These are phyloP conservation scores for Colletotrichum kahawae DNA, from an alignment of 2,329 filamentous ascomycete genomes.

Conservation along the genomic window DNA sequence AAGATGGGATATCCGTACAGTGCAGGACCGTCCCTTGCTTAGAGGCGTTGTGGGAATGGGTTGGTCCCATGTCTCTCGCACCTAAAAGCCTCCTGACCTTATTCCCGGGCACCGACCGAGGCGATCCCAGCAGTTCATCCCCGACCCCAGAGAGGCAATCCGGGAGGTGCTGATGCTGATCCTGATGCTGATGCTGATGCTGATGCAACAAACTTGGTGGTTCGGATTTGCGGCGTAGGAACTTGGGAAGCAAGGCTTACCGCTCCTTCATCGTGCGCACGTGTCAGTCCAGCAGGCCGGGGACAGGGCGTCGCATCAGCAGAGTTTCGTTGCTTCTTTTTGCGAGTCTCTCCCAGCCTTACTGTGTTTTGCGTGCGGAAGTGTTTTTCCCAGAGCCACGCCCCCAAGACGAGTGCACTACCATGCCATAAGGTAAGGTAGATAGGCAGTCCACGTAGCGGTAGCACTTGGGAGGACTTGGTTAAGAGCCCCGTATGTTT, in stretches of 20 bases:
- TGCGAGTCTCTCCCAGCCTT: neutral
- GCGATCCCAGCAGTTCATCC: constrained; percentile 8
- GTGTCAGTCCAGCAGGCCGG: neutral
- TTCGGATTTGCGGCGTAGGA: neutral
- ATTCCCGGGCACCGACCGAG: neutral
- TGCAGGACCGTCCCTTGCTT: neutral
- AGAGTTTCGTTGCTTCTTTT: neutral
- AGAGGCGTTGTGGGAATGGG: neutral
- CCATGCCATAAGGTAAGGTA: no score
- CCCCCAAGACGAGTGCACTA: neutral
- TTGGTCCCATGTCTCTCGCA: neutral
- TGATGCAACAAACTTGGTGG: no score
- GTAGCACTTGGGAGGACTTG: neutral
- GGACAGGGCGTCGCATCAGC: neutral
- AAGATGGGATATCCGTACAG: neutral
- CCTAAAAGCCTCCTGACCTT: neutral
- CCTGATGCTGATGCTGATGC: no score
- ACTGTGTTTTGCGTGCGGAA: neutral
- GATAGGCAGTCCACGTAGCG: no score
- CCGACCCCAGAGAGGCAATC: neutral
- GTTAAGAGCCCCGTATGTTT: neutral
- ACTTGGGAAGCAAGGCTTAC: neutral
- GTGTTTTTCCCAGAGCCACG: neutral
- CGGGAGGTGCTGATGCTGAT: neutral
- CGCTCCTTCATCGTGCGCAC: neutral